A percentile compares a stretch with the other conserved stretches of the same genome.
Evolutionary conservation across 73 alveolate species (phyloP).

Genomic region (Paramecium bursaria): DNA sequence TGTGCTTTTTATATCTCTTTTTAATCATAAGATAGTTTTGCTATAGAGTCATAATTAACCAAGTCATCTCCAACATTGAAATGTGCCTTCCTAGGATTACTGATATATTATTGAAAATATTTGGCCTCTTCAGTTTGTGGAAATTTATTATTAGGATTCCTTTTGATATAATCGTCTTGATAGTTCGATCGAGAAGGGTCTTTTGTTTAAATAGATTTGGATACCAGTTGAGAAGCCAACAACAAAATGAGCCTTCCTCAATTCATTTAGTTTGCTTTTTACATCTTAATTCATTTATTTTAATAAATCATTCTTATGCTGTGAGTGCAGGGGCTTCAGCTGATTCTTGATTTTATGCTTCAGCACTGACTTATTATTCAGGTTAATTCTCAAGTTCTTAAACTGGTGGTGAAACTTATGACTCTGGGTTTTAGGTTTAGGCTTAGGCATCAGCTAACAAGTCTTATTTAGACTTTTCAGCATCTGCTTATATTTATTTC

Average conservation of each 20-base stretch:
- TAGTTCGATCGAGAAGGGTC: conserved; percentile 22
- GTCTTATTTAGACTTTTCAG: no score
- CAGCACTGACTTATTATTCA: no score
- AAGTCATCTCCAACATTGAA: conserved; percentile 46
- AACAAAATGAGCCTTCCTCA: conserved; percentile 33
- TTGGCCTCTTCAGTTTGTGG: conserved; percentile 55
- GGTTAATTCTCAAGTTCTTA: no score
- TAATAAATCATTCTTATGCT: no score
- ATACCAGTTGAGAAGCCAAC: conserved; percentile 33
- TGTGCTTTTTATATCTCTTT: conserved; percentile 54
- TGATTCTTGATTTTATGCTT: no score
- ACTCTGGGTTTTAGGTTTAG: no score
- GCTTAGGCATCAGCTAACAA: no score
- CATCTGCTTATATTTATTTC: no score
- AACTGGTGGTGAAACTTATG: no score
- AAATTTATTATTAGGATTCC: not conserved
- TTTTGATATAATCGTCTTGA: conserved; percentile 11
- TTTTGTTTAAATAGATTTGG: not conserved
- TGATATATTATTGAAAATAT: conserved; percentile 29
- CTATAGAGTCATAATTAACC: conserved; percentile 33
- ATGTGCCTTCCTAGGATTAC: conserved; percentile 57
- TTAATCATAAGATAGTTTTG: conserved; percentile 47
- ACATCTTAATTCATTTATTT: no score
- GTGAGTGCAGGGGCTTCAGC: no score
- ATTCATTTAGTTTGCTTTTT: conserved; percentile 25